Evolutionary conservation across 805 yeast genomes (phyloP), one percentile per base, ranked within the genome.

Genomic region (Candida krabiensis): DNA sequence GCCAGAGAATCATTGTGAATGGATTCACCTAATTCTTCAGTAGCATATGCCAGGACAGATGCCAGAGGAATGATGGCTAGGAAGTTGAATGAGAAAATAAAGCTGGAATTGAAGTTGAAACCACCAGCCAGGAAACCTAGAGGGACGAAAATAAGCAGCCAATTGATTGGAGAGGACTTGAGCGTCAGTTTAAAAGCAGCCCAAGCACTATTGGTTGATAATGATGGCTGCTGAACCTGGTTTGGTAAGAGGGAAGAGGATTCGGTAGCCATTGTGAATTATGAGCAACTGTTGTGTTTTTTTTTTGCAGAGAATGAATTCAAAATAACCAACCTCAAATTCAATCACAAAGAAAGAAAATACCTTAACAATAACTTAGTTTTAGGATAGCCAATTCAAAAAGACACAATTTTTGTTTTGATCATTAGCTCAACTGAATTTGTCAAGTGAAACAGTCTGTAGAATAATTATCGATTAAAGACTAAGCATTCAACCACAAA

Each of bases 51-150:
- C 41, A 93, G 70, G 16, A 91, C 71, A 1, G 95, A 83, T 5
- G 99, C 98, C 54, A 93, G 70, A 12, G 98, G 98, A 29, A 93
- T 79, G 52, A 91, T 91, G 24, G 96, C 96, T 37, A 86, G 58
- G 67, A 91, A 93, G 61, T 91, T 91, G 51, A 88, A 64, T 58
- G 75, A 58, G 56, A 91, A 91, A 2, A 80, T 67, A 52, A 57
- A 68, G 48, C 70, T 67, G 36, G 83, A 66, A 4, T 79, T 66
- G 69, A 81, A 73, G 13, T 66, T 71, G 12, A 80, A 54, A 32
- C 58, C 59, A 3, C 90, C 96, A 23, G 90, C 81, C n/a, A 78
- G 29, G 11, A 90, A 64, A 21, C 98, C 99, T 14, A 91, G 51
- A 3, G 98, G 97, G n/a, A 90, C 95, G 58, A 88, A 86, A 1